These are phyloP conservation scores for Xylaria arbuscula DNA, from an alignment of 2,329 filamentous ascomycete species.

Conservation along the genomic window DNA sequence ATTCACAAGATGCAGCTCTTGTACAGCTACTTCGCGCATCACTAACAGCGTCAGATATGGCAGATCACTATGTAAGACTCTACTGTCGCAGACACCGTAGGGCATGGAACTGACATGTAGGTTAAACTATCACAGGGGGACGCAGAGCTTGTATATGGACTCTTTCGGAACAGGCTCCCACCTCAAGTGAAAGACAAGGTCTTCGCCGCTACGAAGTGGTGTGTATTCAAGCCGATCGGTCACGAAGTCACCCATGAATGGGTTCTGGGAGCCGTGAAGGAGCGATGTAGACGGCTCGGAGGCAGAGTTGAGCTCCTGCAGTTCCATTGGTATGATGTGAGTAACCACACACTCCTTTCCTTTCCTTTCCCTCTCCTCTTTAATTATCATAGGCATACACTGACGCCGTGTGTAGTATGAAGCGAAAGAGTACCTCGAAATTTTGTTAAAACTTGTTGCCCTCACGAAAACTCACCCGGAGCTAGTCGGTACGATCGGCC, in stretches of 20 bases:
- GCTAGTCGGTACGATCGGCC: constrained; percentile 48
- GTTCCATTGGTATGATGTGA: constrained; percentile 53
- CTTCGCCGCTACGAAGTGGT: constrained; percentile 53
- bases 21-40: constrained; percentile 38
- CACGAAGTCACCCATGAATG: constrained; percentile 44
- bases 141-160: constrained; percentile 51
- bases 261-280: constrained; percentile 48
- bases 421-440: constrained; percentile 51
- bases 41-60: constrained; percentile 50
- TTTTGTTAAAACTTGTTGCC: constrained; percentile 49
- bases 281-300: constrained; percentile 50
- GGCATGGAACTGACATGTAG: constrained; percentile 5
- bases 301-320: constrained; percentile 52
- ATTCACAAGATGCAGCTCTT: constrained; percentile 46
- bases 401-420: constrained; percentile 46
- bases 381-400: not conserved
- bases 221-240: constrained; percentile 47
- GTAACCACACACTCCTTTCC: constrained; percentile 21
- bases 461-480: constrained; percentile 46
- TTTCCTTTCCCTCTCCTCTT: not conserved
- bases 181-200: constrained; percentile 39
- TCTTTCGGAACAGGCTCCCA: constrained; percentile 47
- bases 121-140: constrained; percentile 44
- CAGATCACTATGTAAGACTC: constrained; percentile 52
- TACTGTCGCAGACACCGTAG: no score